A percentile compares a stretch with the other conserved stretches of the same genome.
Evolutionary conservation across 2,329 filamentous ascomycete genomes (phyloP).

Genomic region (Helotiales sp.): DNA sequence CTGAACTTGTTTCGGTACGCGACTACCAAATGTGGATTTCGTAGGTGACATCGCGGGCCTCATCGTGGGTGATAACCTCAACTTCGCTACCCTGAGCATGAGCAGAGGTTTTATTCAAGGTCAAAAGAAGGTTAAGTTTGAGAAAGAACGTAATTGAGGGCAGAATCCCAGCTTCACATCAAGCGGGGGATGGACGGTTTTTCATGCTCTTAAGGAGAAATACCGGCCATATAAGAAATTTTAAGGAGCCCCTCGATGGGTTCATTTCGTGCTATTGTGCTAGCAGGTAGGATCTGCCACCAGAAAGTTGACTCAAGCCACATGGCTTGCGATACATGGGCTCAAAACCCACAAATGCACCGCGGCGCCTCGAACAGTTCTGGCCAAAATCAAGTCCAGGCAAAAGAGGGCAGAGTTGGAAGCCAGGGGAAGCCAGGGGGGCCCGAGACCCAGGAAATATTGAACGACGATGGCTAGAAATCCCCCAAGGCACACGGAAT

Average conservation of each 20-base stretch:
- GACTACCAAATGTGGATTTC: conserved; percentile 6
- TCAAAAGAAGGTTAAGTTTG: not conserved
- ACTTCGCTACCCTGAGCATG: not conserved
- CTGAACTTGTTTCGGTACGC: conserved; percentile 29
- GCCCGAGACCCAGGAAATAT: conserved; percentile 1
- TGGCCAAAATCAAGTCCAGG: not conserved
- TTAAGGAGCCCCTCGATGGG: not conserved
- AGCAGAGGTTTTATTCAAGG: not conserved
- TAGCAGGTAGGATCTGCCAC: not conserved
- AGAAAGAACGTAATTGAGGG: not conserved
- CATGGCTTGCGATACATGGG: not conserved
- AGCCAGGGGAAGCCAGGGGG: not conserved
- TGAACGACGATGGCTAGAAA: not conserved
- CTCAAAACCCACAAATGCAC: not conserved
- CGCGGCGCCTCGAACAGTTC: not conserved
- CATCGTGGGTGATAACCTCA: conserved; percentile 1
- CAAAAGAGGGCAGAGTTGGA: not conserved
- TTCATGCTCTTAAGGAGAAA: not conserved
- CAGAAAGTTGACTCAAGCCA: not conserved
- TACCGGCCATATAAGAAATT: conserved; percentile 1
- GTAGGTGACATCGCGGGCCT: conserved; percentile 10
- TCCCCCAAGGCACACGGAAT: not conserved
- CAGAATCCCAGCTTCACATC: not conserved
- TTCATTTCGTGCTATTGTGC: not conserved
- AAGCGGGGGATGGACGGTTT: not conserved